These are phyloP conservation scores for Barnettozyma hawaiiensis DNA, from an alignment of 1,139 yeast species.

Conservation along the genomic window DNA sequence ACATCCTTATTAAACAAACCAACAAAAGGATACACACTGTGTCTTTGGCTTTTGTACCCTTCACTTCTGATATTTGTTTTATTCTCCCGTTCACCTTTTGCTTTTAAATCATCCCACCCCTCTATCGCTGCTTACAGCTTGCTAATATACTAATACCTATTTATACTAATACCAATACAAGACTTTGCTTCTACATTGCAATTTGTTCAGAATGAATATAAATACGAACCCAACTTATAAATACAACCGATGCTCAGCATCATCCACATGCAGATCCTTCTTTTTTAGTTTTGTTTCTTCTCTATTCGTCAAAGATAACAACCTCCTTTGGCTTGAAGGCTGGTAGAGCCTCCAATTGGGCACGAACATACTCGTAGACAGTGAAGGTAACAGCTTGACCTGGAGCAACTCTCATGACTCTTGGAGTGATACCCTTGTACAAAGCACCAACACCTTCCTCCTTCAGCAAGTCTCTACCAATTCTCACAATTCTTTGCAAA, in stretches of 20 bases:
- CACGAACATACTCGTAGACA: constrained; percentile 85
- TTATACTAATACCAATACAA: no score
- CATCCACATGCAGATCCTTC: constrained; percentile 8
- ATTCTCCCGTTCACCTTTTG: background rate
- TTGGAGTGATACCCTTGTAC: constrained; percentile 96
- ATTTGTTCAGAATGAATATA: background rate
- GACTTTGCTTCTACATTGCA: background rate
- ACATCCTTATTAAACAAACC: background rate
- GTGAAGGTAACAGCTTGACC: constrained; percentile 99
- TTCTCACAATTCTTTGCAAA: constrained; percentile 68
- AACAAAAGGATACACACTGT: no score
- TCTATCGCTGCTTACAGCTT: background rate
- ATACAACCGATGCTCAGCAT: constrained; percentile 9
- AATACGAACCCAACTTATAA: constrained; percentile 3
- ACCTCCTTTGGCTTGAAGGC: constrained; percentile 27
- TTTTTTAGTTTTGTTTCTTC: background rate
- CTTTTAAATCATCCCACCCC: background rate
- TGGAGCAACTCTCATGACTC: constrained; percentile 99
- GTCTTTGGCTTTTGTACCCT: no score
- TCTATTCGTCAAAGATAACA: constrained; percentile 31
- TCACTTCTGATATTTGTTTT: background rate
- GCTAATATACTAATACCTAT: constrained; percentile 3
- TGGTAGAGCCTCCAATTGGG: constrained; percentile 50
- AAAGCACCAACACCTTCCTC: constrained; percentile 87
- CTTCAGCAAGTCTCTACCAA: constrained; percentile 73